Base-by-base conservation (phyloP, 371 early-diverging fungal species). In the Zopfochytrium polystomum region DNA sequence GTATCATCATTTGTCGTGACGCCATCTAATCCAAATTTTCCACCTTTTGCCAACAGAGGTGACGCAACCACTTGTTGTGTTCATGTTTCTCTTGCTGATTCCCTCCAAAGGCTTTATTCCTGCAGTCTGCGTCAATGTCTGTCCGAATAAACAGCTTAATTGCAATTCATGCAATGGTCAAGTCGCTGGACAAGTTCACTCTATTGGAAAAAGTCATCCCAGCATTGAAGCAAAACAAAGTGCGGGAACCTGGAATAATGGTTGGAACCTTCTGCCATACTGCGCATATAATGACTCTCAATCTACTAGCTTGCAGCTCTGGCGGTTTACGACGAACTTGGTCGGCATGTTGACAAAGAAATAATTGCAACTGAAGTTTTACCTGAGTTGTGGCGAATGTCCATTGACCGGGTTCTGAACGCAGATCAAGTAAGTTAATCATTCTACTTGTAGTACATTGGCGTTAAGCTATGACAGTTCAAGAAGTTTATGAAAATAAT, bases 301-400 rank as follows among this genome's bases (percentile, higher is more conserved):
- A 30, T 34, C 27, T 7, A 67, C 38, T 56, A 78, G 80, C 73
- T 92, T 74, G 87, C 90, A 3, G 84, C 89, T n/a, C 72, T 90
- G 54, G 83, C 83, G 20, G 86, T 90, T 15, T 92, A 90, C 65
- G 87, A 88, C 56, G 89, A 90, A 42, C 76, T 89, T 66, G 88
- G 88, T 1, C 81, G 82, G 43, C 66, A 79, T 48, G 70, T 89
- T 15, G 91, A 91, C 48, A 85, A 85, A 62, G 87, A 87, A 30
- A 73, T 81, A 5, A 82, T 89, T 45, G 93, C 91, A 2, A 85
- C 80, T 0, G 86, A 85, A 46, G 79, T 92, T 11, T 53, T 92
- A 43, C 90, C 90, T 0, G 89, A 88, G 48, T 67, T 91, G 45
- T 92, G 93, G 93, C 75, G 78, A 34, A 75, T 89, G 72, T 75